These are phyloP conservation scores for Pyracantha coccinea DNA, from an alignment of 331 rosid genomes.

Conservation along the genomic window DNA sequence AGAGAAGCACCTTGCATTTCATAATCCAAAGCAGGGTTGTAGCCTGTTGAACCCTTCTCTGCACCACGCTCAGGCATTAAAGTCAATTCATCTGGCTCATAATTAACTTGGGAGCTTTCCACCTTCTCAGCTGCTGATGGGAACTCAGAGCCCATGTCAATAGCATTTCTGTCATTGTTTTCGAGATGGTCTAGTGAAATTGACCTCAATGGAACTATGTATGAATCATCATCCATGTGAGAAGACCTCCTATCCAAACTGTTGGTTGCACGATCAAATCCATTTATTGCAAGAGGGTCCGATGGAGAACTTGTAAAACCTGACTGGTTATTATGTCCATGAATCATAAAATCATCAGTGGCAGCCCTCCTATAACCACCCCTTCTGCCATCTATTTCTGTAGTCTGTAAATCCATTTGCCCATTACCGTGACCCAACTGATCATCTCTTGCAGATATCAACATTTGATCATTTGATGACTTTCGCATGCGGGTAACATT, in stretches of 20 bases:
- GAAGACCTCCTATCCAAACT: conserved; percentile 47
- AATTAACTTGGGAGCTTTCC: conserved; percentile 41
- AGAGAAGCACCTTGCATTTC: conserved; percentile 53
- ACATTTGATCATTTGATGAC: conserved; percentile 44
- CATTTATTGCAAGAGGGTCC: conserved; percentile 42
- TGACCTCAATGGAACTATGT: conserved; percentile 62
- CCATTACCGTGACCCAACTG: conserved; percentile 30
- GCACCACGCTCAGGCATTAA: conserved; percentile 74
- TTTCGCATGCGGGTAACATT: conserved; percentile 35
- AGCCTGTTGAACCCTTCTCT: conserved; percentile 53
- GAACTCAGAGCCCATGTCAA: conserved; percentile 74
- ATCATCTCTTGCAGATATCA: conserved; percentile 40
- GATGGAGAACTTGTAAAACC: conserved; percentile 31
- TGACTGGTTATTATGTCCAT: conserved; percentile 38
- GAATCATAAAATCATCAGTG: conserved; percentile 63
- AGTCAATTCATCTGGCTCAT: conserved; percentile 79
- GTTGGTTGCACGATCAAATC: conserved; percentile 36
- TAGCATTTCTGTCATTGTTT: conserved; percentile 55
- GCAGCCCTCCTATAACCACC: conserved; percentile 42
- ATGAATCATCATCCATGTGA: conserved; percentile 69
- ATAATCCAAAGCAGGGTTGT: conserved; percentile 84
- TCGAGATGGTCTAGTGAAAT: conserved; percentile 41
- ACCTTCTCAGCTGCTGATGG: conserved; percentile 37
- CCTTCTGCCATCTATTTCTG: conserved; percentile 62
- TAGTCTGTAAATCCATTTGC: conserved; percentile 38